Percentiles rank a stretch among this genome's conserved stretches.
Conservation (phyloP, 352 stramenopile genomes). For the Thalassiosira exigua region DNA sequence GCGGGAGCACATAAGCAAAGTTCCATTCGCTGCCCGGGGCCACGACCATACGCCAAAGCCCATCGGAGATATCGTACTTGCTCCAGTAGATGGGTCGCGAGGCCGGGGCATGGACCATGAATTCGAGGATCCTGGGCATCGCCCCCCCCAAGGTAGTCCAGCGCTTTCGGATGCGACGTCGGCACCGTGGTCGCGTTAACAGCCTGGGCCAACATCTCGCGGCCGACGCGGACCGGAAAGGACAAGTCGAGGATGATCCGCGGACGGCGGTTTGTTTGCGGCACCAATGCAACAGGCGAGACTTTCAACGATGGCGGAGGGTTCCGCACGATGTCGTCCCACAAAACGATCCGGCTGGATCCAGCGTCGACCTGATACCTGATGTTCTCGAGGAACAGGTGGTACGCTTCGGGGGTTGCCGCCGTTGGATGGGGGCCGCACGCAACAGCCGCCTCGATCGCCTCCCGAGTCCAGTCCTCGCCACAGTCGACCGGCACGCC, state of each 20-base stretch:
- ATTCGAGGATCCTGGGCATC: conserved; percentile 5
- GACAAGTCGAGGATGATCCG: conserved; percentile 42
- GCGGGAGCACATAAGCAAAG: conserved; percentile 43
- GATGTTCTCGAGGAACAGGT: conserved; percentile 4
- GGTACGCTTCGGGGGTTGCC: neutral
- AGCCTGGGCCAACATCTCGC: neutral
- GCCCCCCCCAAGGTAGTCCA: conserved; percentile 4
- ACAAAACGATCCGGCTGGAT: neutral
- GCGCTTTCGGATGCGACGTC: neutral
- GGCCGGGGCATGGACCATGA: neutral
- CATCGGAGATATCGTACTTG: conserved; percentile 40
- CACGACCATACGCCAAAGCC: conserved; percentile 35
- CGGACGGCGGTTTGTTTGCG: conserved; percentile 1
- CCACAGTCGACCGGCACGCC: conserved; percentile 21
- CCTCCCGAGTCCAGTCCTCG: conserved; percentile 9
- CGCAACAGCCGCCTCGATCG: conserved; percentile 5
- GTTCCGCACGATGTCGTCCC: neutral
- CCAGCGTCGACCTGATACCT: neutral
- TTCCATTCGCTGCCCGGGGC: conserved; percentile 34
- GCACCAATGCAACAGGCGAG: conserved; percentile 11
- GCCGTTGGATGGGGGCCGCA: conserved; percentile 1
- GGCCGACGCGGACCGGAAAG: conserved; percentile 12
- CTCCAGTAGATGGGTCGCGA: conserved; percentile 9
- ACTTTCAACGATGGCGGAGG: conserved; percentile 6
- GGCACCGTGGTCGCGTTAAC: conserved; percentile 12